Conservation (phyloP, 2,329 filamentous ascomycete species). For the Rugonectria rugulosa region DNA sequence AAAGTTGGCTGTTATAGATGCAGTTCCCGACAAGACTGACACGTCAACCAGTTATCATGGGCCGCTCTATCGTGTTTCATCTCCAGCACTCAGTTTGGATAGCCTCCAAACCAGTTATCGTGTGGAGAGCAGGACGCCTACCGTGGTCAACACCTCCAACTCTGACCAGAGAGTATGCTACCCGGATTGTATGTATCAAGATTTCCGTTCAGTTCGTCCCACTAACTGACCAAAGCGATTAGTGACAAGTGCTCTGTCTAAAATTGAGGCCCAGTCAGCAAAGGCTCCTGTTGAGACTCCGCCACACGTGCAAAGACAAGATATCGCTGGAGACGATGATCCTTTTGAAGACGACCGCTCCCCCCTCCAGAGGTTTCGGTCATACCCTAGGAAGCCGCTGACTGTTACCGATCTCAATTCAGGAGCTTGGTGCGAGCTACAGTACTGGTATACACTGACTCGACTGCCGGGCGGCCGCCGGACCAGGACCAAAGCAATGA, state of each 20-base stretch:
- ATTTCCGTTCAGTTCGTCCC: constrained; percentile 17
- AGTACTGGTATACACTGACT: constrained; percentile 88
- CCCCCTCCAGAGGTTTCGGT: constrained; percentile 81
- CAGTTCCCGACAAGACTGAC: constrained; percentile 32
- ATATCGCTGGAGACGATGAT: constrained; percentile 10
- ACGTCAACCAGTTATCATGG: constrained; percentile 16
- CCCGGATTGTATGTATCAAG: constrained; percentile 59
- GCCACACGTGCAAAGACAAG: neutral
- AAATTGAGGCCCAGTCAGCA: constrained; percentile 27
- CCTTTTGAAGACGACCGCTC: constrained; percentile 48
- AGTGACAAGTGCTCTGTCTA: constrained; percentile 60
- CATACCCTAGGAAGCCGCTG: constrained; percentile 77
- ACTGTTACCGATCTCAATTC: constrained; percentile 89
- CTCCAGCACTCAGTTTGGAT: constrained; percentile 6
- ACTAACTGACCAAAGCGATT: constrained; percentile 73
- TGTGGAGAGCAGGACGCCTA: neutral
- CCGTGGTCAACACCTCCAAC: constrained; percentile 14
- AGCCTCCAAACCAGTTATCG: constrained; percentile 3
- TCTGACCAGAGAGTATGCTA: constrained; percentile 48
- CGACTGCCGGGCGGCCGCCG: constrained; percentile 75
- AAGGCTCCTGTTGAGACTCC: constrained; percentile 20
- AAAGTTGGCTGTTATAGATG: constrained; percentile 29
- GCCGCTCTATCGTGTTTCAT: neutral
- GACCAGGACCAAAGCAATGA: constrained; percentile 82
- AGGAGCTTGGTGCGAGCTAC: constrained; percentile 94